A percentile compares a stretch with the other conserved stretches of the same genome.
Evolutionary conservation across 1,284 basidiomycete species (phyloP).

Genomic region (Testicularia cyperi): DNA sequence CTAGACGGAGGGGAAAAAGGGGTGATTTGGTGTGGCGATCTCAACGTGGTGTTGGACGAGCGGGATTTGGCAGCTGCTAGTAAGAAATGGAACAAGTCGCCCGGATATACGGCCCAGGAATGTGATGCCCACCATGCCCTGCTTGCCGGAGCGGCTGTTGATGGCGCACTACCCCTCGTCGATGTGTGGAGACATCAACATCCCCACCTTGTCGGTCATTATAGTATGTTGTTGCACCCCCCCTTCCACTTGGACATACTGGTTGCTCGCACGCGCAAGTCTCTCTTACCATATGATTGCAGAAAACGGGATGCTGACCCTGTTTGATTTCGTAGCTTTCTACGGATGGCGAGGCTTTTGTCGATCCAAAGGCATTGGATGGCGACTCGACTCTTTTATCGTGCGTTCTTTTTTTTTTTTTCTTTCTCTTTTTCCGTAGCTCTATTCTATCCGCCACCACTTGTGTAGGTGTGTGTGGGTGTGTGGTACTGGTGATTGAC

Average conservation of each 20-base stretch:
- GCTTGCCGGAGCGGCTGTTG: slow-evolving; percentile 47
- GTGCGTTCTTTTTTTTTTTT: too few relatives aligned
- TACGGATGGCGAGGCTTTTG: slow-evolving; percentile 83
- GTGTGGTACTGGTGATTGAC: too few relatives aligned
- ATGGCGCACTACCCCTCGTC: slow-evolving; percentile 65
- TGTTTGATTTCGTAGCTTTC: slow-evolving; percentile 64
- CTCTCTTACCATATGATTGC: too few relatives aligned
- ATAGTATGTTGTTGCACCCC: slow-evolving; percentile 61
- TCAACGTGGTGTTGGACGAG: slow-evolving; percentile 72
- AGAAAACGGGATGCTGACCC: too few relatives aligned
- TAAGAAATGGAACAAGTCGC: slow-evolving; percentile 62
- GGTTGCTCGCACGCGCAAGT: too few relatives aligned
- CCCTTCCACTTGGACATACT: neutral
- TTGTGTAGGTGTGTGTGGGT: too few relatives aligned
- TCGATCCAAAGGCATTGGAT: slow-evolving; percentile 76
- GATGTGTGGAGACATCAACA: slow-evolving; percentile 80
- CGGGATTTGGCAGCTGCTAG: slow-evolving; percentile 60
- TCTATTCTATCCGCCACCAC: too few relatives aligned
- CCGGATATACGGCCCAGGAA: slow-evolving; percentile 66
- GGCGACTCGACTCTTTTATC: slow-evolving; percentile 76
- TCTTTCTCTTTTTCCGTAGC: too few relatives aligned
- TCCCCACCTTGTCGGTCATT: slow-evolving; percentile 68
- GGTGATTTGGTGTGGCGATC: slow-evolving; percentile 84
- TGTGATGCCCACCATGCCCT: slow-evolving; percentile 59
- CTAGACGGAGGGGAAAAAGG: slow-evolving; percentile 77